Evolutionary conservation across 2,329 filamentous ascomycete genomes (phyloP).

Genomic region (Colletotrichum spinosum): DNA sequence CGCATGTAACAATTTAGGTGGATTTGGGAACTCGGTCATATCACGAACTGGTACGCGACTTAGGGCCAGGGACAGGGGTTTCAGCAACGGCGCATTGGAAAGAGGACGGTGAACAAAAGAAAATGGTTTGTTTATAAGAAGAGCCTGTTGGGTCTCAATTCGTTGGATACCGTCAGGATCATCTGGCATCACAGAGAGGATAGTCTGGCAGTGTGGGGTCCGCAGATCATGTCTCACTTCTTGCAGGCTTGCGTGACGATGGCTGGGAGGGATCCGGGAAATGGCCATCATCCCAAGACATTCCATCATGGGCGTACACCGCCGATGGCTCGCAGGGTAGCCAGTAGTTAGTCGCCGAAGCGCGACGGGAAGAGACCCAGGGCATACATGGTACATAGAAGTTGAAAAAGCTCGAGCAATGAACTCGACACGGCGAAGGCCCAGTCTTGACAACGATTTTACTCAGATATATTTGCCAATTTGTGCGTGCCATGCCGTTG

Average conservation of each 20-base stretch:
- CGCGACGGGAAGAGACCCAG: conserved; percentile 16
- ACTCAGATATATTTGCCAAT: not conserved
- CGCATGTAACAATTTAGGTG: conserved; percentile 30
- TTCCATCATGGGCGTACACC: not conserved
- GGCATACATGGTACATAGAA: conserved; percentile 22
- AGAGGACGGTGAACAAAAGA: conserved; percentile 35
- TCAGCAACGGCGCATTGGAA: conserved; percentile 36
- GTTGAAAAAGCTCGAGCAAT: conserved; percentile 31
- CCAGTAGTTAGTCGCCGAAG: not conserved
- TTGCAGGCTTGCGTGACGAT: conserved; percentile 8
- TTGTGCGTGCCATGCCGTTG: conserved; percentile 16
- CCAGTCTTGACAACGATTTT: conserved; percentile 20
- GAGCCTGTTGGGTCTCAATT: conserved; percentile 21
- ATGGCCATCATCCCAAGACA: conserved; percentile 10
- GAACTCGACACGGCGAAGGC: conserved; percentile 32
- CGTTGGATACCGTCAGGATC: not conserved
- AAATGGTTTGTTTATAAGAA: conserved; percentile 35
- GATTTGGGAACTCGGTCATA: conserved; percentile 23
- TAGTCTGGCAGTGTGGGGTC: conserved; percentile 2
- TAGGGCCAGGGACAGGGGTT: conserved; percentile 25
- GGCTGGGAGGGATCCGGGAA: conserved; percentile 7
- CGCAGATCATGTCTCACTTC: conserved; percentile 17
- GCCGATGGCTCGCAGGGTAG: conserved; percentile 2
- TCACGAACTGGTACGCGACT: conserved; percentile 28
- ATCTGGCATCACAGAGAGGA: no score